Evolutionary conservation across 768 basidiomycete species (phyloP), one percentile per base, ranked within the genome.

Genomic region (Mycena leptocephala): DNA sequence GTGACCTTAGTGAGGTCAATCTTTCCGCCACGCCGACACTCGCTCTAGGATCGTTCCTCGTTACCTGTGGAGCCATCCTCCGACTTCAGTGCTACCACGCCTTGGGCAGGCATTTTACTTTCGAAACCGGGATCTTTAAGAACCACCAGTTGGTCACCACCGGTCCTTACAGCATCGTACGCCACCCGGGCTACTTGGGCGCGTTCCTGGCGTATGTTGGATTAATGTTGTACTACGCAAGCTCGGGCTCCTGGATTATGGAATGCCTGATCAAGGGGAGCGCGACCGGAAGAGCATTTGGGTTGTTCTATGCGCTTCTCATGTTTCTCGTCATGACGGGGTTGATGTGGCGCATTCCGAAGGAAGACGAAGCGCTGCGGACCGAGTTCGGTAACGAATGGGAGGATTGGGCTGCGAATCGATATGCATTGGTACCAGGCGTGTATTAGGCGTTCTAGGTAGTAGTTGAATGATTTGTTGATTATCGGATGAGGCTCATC

Each of bases 121-220:
- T 78, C 58, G 74, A 78, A n/a, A 55, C 63, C 46, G 77, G 77
- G 3, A 68, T 78, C 10, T 28, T 78, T 41, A 59, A 72, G n/a
- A 53, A 76, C 48, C 77, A 78, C 62, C 26, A 65, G n/a, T 32
- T 78, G 35, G 71, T 59, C 22, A 85, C 82, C 13, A 78, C 73
- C 1, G 84, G 85, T 0, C 84, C 85, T 10, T 86, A 86, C 71
- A 41, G 73, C 32, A 67, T 83, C 24, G 82, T 85, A 13, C 85
- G 85, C 39, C 85, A 86, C 71, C 85, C 86, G 5, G 76, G 80
- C 26, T 87, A 87, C 66, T 74, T 82, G 0, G 85, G 81, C 26
- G 77, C 76, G 2, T 48, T 81, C 33, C 56, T 89, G 3, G 75
- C 81, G 9, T 72, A 75, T n/a, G 7, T 79, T 0, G 85, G 87